Conservation (phyloP, 768 basidiomycete genomes). For the Rubroboletus satanas region DNA sequence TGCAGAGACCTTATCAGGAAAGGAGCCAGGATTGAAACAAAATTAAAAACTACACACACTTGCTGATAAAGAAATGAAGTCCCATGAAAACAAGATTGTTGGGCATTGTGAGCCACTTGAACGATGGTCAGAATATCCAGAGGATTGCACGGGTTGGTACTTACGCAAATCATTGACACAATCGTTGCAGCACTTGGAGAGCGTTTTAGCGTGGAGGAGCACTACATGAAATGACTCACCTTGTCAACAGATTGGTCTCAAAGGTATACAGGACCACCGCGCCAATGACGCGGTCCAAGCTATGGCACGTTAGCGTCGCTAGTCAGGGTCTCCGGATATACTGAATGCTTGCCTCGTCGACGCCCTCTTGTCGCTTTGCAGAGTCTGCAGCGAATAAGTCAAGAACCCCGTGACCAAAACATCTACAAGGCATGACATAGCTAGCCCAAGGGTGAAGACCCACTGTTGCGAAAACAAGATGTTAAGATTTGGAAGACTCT, state of each 20-base stretch:
- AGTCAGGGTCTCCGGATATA: not conserved
- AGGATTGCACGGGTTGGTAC: conserved; percentile 6
- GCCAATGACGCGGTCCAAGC: conserved; percentile 47
- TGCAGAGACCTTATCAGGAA: conserved; percentile 13
- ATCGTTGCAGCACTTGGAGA: conserved; percentile 37
- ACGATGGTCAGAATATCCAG: not conserved
- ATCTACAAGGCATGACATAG: conserved; percentile 47
- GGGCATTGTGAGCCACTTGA: conserved; percentile 45
- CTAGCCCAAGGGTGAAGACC: conserved; percentile 49
- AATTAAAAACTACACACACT: conserved; percentile 32
- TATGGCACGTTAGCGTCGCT: conserved; percentile 10
- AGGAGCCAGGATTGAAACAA: not conserved
- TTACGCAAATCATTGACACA: conserved; percentile 41
- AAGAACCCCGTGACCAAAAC: conserved; percentile 46
- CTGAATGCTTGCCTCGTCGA: conserved; percentile 32
- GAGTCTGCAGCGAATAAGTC: conserved; percentile 39
- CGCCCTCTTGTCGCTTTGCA: conserved; percentile 39
- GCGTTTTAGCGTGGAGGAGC: not conserved
- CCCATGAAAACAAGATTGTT: conserved; percentile 50
- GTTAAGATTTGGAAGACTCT: not conserved
- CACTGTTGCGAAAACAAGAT: conserved; percentile 31
- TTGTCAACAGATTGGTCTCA: conserved; percentile 50
- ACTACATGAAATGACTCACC: conserved; percentile 24
- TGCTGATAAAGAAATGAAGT: conserved; percentile 51
- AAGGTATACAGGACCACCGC: conserved; percentile 48